Evolutionary conservation across 129 eudicot species (phyloP).

Genomic region (Glebionis coronaria): DNA sequence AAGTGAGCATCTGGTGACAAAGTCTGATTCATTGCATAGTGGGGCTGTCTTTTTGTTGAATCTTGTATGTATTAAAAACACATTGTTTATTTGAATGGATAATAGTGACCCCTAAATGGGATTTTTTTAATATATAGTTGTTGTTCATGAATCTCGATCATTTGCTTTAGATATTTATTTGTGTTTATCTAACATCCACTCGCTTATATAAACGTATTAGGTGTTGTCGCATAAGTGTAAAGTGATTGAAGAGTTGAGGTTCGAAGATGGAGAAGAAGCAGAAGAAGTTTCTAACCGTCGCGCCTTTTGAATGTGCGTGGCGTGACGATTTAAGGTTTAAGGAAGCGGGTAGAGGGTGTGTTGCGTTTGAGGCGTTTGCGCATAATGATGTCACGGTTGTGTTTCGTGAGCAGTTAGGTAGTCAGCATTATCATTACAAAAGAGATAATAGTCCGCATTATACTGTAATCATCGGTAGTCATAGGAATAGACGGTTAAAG

Average conservation of each 20-base stretch:
- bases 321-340: conserved; percentile 73
- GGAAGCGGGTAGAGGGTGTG: conserved; percentile 98
- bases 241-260: conserved; percentile 18
- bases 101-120: conserved; percentile 17
- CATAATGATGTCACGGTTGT: conserved; percentile 95
- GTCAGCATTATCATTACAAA: conserved; percentile 96
- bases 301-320: conserved; percentile 99
- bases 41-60: conserved; percentile 19
- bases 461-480: conserved; percentile 87
- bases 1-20: conserved; percentile 24
- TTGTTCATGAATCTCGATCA: conserved; percentile 21
- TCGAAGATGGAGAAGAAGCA: conserved; percentile 63
- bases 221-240: conserved; percentile 23
- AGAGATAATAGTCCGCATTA: conserved; percentile 87
- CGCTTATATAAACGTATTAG: neutral
- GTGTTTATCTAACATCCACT: conserved; percentile 10
- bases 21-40: conserved; percentile 9
- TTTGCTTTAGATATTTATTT: conserved; percentile 3
- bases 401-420: conserved; percentile 86
- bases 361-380: conserved; percentile 93
- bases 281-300: conserved; percentile 76
- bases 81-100: conserved; percentile 24
- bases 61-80: conserved; percentile 12
- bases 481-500: conserved; percentile 68
- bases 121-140: conserved; percentile 11